These are phyloP conservation scores for Ceratocystis huliohia DNA, from an alignment of 2,329 filamentous ascomycete genomes.

Conservation along the genomic window DNA sequence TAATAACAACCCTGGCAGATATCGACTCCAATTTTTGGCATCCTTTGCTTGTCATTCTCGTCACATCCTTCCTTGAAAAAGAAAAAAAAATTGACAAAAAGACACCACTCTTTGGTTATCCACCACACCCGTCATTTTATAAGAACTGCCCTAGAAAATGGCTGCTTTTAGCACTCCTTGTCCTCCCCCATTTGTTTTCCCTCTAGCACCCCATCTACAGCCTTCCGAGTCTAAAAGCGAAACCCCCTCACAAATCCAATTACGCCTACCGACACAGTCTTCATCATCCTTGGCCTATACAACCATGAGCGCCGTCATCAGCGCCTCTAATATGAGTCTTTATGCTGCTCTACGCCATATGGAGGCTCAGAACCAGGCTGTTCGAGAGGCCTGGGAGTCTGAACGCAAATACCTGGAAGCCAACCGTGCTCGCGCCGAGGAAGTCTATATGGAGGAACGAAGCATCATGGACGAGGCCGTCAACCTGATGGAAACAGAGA, in stretches of 20 bases:
- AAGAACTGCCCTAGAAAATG: background rate
- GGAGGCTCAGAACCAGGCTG: conserved; percentile 33
- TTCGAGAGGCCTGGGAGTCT: conserved; percentile 40
- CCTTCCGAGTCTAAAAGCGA: conserved; percentile 1
- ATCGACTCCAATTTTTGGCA: conserved; percentile 4
- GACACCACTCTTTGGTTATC: background rate
- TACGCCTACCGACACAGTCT: background rate
- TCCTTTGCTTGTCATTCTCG: conserved; percentile 6
- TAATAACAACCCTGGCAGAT: conserved; percentile 3
- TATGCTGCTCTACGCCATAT: conserved; percentile 29
- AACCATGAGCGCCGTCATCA: conserved; percentile 7
- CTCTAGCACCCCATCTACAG: conserved; percentile 1
- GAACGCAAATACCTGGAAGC: conserved; percentile 43
- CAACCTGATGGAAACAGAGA: conserved; percentile 36
- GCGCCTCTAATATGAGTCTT: conserved; percentile 13
- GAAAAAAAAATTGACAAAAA: background rate
- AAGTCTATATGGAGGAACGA: conserved; percentile 44
- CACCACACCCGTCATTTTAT: background rate
- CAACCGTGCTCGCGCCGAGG: conserved; percentile 40
- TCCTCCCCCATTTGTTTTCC: conserved; percentile 7
- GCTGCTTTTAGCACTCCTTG: conserved; percentile 4
- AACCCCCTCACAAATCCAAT: background rate
- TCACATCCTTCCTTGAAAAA: conserved; percentile 1
- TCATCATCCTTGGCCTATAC: conserved; percentile 8
- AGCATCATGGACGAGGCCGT: conserved; percentile 41